phyloP scores from a whole-genome alignment of 2,329 filamentous ascomycete genomes.

The Pseudonectria foliicola region DNA sequence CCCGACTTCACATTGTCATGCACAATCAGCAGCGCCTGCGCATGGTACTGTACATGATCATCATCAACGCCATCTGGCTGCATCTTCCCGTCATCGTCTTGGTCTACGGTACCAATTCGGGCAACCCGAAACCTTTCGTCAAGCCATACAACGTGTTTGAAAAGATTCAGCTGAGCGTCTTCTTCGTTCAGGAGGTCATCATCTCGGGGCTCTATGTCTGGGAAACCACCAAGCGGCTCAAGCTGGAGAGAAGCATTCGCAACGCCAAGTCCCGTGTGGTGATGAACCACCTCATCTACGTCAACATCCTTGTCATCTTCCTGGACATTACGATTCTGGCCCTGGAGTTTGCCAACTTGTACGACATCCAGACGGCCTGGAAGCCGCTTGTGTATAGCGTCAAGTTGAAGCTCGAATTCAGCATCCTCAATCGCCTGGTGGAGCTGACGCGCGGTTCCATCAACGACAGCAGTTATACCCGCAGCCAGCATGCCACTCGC shows the following conservation, averaged over 20 bases:
- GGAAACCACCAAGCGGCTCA: slow-evolving; percentile 42
- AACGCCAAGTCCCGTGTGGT: slow-evolving; percentile 10
- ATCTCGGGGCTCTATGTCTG: slow-evolving; percentile 47
- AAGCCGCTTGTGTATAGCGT: slow-evolving; percentile 26
- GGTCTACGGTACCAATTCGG: slow-evolving; percentile 42
- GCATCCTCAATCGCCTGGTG: slow-evolving; percentile 28
- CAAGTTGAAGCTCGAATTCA: slow-evolving; percentile 32
- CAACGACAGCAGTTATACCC: slow-evolving; percentile 15
- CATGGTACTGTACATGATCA: slow-evolving; percentile 49
- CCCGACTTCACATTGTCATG: slow-evolving; percentile 52
- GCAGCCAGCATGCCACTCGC: slow-evolving; percentile 8
- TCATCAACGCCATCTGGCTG: slow-evolving; percentile 43
- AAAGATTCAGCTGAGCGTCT: slow-evolving; percentile 47
- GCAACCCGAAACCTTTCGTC: slow-evolving; percentile 12
- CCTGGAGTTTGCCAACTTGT: slow-evolving; percentile 33
- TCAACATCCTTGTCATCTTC: slow-evolving; percentile 35
- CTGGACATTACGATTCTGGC: slow-evolving; percentile 27
- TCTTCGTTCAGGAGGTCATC: slow-evolving; percentile 48
- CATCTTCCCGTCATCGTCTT: slow-evolving; percentile 49
- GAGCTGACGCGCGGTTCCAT: slow-evolving; percentile 14
- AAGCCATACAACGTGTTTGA: slow-evolving; percentile 39
- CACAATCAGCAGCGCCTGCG: slow-evolving; percentile 41
- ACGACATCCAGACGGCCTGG: slow-evolving; percentile 18
- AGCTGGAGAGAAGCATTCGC: slow-evolving; percentile 28
- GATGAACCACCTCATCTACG: slow-evolving; percentile 32